Base-by-base conservation (phyloP, 495 filamentous ascomycete genomes). In the Penicillium odoratum region DNA sequence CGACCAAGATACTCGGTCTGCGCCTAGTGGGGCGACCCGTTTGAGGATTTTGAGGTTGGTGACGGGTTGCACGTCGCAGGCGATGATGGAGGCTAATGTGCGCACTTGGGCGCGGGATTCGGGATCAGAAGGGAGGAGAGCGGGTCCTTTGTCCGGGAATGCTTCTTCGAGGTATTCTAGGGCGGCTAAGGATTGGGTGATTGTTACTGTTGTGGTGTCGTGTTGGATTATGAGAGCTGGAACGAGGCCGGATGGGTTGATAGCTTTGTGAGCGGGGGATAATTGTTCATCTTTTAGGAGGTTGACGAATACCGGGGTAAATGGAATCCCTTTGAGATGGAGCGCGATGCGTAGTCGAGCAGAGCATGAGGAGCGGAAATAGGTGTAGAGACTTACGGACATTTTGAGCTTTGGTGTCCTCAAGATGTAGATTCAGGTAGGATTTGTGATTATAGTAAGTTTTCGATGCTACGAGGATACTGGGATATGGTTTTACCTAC, bases 331-430 rank as follows among this genome's bases (percentile, higher is more conserved):
- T 61, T 81, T 81, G 26, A 80, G 69, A 50, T 76, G 55, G 0
- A 81, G 72, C 18, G 78, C 81, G 59, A 80, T 83, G 38, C 80
- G 80, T 5, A 84, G 65, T 10, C 81, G 74, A 11, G 76, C 80
- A n/a, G 79, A 76, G 69, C 78, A 83, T 49, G 80, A 82, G 46
- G 80, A 83, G 48, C 79, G 78, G 63, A 79, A 83, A 69, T 81
- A 84, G 51, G 75, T 81, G 70, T 83, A 69, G 25, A 84, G 76
- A 0, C 66, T 76, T 46, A 78, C 60, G 44, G 66, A 7, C 69
- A 70, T 73, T 21, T 36, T 40, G 31, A 40, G 15, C 7, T 40
- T 16, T 33, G 31, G 31, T 33, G 21, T 33, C 31, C 9, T 33
- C 31, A 33, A 10, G 31, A 33, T 33, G 31, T 33, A 33, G 31